Conservation (phyloP, 106 monocot species). For the Dioscorea alata region DNA sequence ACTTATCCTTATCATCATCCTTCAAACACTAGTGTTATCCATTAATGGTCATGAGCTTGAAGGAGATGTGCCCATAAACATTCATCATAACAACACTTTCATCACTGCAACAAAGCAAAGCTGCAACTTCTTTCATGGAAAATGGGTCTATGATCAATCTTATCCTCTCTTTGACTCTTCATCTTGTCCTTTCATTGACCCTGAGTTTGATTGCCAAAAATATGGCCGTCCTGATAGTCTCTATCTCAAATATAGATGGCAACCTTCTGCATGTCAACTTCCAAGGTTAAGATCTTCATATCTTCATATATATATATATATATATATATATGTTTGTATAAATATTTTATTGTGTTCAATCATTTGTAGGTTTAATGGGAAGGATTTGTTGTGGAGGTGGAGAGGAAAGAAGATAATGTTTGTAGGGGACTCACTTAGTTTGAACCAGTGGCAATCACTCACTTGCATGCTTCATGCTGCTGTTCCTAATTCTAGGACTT, state of each 20-base stretch:
- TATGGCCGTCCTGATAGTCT: slow-evolving; percentile 68
- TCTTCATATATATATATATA: not conserved
- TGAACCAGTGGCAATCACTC: slow-evolving; percentile 86
- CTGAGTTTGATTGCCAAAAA: slow-evolving; percentile 81
- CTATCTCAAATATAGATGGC: slow-evolving; percentile 84
- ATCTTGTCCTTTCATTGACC: slow-evolving; percentile 63
- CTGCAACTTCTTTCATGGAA: slow-evolving; percentile 74
- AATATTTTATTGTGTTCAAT: not conserved
- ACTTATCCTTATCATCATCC: too few species aligned
- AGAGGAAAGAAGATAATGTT: slow-evolving; percentile 88
- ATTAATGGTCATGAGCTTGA: too few species aligned
- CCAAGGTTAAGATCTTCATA: slow-evolving; percentile 69
- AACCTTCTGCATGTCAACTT: slow-evolving; percentile 58
- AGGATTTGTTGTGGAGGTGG: slow-evolving; percentile 39
- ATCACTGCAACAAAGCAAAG: not conserved
- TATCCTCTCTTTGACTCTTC: slow-evolving; percentile 70
- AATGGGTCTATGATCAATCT: slow-evolving; percentile 70
- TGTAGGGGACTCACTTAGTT: slow-evolving; percentile 84
- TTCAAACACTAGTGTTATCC: too few species aligned
- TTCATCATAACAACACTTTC: too few species aligned
- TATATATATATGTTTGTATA: not conserved
- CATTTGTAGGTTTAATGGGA: slow-evolving; percentile 37
- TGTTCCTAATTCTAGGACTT: slow-evolving; percentile 46
- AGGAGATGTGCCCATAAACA: too few species aligned
- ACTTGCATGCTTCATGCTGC: slow-evolving; percentile 77